These are phyloP conservation scores for Lichtheimia ramosa DNA, from an alignment of 371 early-diverging fungal genomes.

Conservation along the genomic window DNA sequence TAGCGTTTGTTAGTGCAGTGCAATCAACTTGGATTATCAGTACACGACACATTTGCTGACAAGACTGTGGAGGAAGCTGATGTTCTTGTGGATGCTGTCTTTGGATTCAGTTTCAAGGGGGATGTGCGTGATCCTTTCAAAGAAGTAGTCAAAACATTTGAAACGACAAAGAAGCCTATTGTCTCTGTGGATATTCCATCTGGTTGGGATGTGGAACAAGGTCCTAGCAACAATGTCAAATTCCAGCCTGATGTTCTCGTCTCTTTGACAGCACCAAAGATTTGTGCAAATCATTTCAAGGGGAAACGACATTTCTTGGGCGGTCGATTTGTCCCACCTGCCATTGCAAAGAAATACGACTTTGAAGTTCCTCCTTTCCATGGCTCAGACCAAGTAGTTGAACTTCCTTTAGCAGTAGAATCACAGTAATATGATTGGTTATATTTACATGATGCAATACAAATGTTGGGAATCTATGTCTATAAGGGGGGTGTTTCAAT, in stretches of 20 bases:
- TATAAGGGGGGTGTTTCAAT: neutral
- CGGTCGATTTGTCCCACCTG: constrained; percentile 83
- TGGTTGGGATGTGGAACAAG: constrained; percentile 91
- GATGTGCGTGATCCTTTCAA: constrained; percentile 81
- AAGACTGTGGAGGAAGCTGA: constrained; percentile 45
- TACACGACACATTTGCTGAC: constrained; percentile 46
- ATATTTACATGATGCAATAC: neutral
- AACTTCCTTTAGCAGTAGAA: constrained; percentile 5
- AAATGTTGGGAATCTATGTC: too few species aligned
- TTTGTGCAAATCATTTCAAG: constrained; percentile 63
- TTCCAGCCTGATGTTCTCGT: constrained; percentile 80
- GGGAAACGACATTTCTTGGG: constrained; percentile 87
- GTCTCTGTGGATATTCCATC: constrained; percentile 91
- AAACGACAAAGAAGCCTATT: constrained; percentile 55
- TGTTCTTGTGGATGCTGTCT: constrained; percentile 86
- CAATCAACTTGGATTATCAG: constrained; percentile 62
- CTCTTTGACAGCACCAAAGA: constrained; percentile 91
- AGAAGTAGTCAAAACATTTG: constrained; percentile 55
- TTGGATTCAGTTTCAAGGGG: constrained; percentile 90
- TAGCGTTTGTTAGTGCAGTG: constrained; percentile 73
- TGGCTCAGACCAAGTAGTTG: constrained; percentile 63
- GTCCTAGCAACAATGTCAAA: constrained; percentile 46
- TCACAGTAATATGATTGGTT: constrained; percentile 1
- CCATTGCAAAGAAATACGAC: constrained; percentile 59
- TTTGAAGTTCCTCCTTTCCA: constrained; percentile 68